Evolutionary conservation across 345 rosid species (phyloP).

Genomic region (Angophora floribunda): DNA sequence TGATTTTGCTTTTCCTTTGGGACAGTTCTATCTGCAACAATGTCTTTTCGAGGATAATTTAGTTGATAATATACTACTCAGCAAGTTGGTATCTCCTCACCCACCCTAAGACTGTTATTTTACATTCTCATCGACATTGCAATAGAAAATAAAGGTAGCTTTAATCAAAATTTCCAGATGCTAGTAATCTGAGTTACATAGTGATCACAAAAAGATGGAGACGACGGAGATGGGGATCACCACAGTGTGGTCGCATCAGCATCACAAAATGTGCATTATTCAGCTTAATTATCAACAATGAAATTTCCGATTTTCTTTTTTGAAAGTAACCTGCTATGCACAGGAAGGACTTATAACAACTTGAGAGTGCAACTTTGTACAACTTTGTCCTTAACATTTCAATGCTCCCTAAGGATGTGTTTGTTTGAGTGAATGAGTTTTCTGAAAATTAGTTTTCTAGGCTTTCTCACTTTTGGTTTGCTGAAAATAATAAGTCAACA

Average conservation of each 20-base stretch:
- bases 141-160: background rate
- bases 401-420: background rate
- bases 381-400: background rate
- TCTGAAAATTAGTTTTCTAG: background rate
- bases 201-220: background rate
- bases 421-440: background rate
- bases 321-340: background rate
- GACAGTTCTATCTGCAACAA: background rate
- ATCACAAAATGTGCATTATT: background rate
- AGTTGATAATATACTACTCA: background rate
- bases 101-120: background rate
- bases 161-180: background rate
- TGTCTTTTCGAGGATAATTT: background rate
- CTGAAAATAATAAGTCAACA: background rate
- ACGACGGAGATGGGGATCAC: background rate
- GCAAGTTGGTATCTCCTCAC: background rate
- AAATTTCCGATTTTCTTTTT: background rate
- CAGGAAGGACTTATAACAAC: background rate
- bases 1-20: background rate
- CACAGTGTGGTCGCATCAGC: background rate
- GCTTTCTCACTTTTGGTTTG: background rate
- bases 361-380: background rate
- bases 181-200: no score
- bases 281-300: background rate
- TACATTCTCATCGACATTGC: background rate